Evolutionary conservation across 257 asterid genomes (phyloP).

Genomic region (Solanum chiquidenum): DNA sequence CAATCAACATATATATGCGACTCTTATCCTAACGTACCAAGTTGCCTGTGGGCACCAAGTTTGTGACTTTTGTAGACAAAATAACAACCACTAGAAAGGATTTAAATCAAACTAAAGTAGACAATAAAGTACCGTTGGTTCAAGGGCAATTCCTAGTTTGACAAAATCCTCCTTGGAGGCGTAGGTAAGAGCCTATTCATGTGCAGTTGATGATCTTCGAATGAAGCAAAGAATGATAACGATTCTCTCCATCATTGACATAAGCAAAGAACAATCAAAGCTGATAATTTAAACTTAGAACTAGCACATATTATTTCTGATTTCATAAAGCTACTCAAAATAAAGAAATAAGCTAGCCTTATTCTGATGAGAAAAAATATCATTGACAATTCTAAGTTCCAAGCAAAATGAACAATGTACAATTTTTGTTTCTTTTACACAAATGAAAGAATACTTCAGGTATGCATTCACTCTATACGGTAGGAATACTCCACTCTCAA

Average conservation of each 20-base stretch:
- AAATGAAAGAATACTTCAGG: background rate
- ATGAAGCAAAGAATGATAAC: background rate
- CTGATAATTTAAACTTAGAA: background rate
- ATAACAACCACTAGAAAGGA: background rate
- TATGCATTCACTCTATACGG: background rate
- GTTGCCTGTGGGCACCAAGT: background rate
- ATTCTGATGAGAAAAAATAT: background rate
- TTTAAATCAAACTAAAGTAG: background rate
- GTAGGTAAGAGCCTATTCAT: background rate
- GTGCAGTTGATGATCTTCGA: background rate
- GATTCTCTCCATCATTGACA: too few species aligned
- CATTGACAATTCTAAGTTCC: background rate
- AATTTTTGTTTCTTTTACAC: background rate
- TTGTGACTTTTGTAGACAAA: background rate
- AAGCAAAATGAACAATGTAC: background rate
- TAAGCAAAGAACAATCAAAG: background rate
- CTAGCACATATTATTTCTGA: background rate
- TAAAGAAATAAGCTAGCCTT: background rate
- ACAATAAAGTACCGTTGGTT: background rate
- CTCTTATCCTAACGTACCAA: background rate
- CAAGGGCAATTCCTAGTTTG: background rate
- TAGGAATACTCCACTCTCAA: background rate
- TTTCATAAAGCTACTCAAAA: background rate
- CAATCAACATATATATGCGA: background rate
- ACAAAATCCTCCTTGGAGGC: background rate